Evolutionary conservation across 345 rosid genomes (phyloP), one percentile per base, ranked within the genome.

Genomic region (Heritiera littoralis): DNA sequence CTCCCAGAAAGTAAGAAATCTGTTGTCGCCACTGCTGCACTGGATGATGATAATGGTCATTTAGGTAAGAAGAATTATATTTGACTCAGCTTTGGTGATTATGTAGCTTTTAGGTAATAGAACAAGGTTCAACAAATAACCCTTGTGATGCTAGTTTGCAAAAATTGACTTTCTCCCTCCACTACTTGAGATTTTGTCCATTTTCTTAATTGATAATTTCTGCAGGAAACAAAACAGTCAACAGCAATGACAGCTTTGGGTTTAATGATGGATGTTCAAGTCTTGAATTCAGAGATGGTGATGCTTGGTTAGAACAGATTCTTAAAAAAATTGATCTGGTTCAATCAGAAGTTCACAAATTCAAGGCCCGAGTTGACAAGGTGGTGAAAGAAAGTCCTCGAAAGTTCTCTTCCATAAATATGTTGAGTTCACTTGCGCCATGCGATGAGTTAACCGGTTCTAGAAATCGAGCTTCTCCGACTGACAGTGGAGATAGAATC

Each of bases 311-410:
- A 81, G 95, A 85, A 82, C 87, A 89, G 74, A 85, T 89, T 58
- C 92, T 96, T 77, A 63, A 83, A 59, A 91, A 90, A 87, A 87
- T 94, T 81, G 97, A 90, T 83, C 78, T 79, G 52, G 84, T 86
- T 7, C 90, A 92, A 69, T 85, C 86, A 2, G 87, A 86, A 81
- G 86, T 85, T 20, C 83, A 76, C 61, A 88, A 80, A 76, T 77
- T 90, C 86, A 92, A 83, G 88, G 79, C 75, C 65, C 89, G 93
- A 38, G 78, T 90, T 13, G 97, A 92, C 73, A 90, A 86, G 84
- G 87, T 92, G 82, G 69, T 87, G 78, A 84, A 81, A 77, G 94
- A 90, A 75, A 88, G 86, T 80, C 95, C 94, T 46, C 81, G 59
- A 82, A 91, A 86, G 79, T 88, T 90, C 81, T 84, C 88, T 81